Conservation (phyloP, 1,139 yeast species). For the Suhomyces coccinellae region DNA sequence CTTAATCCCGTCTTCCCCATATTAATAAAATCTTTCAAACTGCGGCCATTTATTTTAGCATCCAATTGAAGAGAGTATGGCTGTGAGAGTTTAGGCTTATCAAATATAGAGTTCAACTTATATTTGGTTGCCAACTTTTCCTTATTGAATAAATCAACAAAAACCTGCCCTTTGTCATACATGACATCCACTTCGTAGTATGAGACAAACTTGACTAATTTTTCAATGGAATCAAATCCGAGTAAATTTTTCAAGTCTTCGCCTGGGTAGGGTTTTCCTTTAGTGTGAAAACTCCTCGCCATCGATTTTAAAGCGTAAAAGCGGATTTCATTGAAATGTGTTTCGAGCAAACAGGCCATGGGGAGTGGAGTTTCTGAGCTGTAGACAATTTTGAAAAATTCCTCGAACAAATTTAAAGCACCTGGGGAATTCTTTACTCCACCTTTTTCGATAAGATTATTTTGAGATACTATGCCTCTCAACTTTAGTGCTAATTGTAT, state of each 20-base stretch:
- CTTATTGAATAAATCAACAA: slow-evolving; percentile 58
- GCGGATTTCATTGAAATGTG: slow-evolving; percentile 77
- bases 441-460: slow-evolving; percentile 61
- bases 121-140: slow-evolving; percentile 46
- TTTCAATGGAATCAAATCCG: slow-evolving; percentile 63
- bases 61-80: slow-evolving; percentile 58
- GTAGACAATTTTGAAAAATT: slow-evolving; percentile 61
- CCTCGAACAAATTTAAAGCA: slow-evolving; percentile 58
- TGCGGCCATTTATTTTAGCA: slow-evolving; percentile 38
- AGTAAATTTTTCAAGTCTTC: slow-evolving; percentile 49
- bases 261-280: slow-evolving; percentile 64
- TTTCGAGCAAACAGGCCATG: slow-evolving; percentile 74
- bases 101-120: slow-evolving; percentile 42
- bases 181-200: slow-evolving; percentile 62
- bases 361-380: slow-evolving; percentile 61
- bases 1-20: slow-evolving; percentile 33
- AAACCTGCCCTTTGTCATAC: slow-evolving; percentile 35
- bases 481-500: slow-evolving; percentile 74
- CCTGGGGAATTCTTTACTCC: slow-evolving; percentile 55
- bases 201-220: slow-evolving; percentile 55
- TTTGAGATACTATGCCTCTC: slow-evolving; percentile 65
- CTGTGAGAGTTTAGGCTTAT: slow-evolving; percentile 55
- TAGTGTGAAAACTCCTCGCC: slow-evolving; percentile 67
- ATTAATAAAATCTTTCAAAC: slow-evolving; percentile 36
- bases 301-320: slow-evolving; percentile 72